Percentiles rank a stretch among this genome's conserved stretches.
Evolutionary conservation across 495 filamentous ascomycete species (phyloP).

Genomic region (Penicillium antarcticum): DNA sequence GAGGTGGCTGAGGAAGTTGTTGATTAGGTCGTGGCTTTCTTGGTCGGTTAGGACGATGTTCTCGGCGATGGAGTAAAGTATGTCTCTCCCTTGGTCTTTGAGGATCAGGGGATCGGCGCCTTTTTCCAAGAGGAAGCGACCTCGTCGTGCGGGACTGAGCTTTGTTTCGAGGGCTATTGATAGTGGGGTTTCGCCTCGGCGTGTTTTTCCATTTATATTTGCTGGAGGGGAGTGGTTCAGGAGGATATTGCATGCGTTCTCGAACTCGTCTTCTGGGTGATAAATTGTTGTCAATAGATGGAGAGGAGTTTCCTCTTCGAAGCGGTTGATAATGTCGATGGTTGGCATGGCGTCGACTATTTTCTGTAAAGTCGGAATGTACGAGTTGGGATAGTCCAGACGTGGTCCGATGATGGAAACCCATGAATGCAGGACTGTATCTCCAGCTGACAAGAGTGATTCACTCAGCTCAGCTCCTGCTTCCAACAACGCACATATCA

Average conservation of each 20-base stretch:
- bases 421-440: conserved; percentile 19
- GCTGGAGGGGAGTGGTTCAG: background rate
- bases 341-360: conserved; percentile 8
- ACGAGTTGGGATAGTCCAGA: conserved; percentile 15
- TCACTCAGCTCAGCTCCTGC: conserved; percentile 12
- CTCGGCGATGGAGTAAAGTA: conserved; percentile 14
- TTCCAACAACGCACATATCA: conserved; percentile 11
- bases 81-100: conserved; percentile 6
- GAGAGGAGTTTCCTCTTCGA: conserved; percentile 13
- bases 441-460: background rate
- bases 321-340: conserved; percentile 11
- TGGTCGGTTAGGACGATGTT: conserved; percentile 10
- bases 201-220: conserved; percentile 7
- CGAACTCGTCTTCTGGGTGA: conserved; percentile 17
- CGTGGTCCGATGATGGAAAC: conserved; percentile 12
- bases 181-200: conserved; percentile 3
- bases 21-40: conserved; percentile 7
- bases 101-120: conserved; percentile 5
- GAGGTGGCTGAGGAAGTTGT: conserved; percentile 1
- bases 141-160: conserved; percentile 2
- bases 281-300: conserved; percentile 14
- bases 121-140: conserved; percentile 9
- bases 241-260: conserved; percentile 7
- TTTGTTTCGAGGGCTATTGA: conserved; percentile 11
- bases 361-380: conserved; percentile 8